phyloP scores from a whole-genome alignment of 2,329 filamentous ascomycete species.

The Claviceps sorghi region DNA sequence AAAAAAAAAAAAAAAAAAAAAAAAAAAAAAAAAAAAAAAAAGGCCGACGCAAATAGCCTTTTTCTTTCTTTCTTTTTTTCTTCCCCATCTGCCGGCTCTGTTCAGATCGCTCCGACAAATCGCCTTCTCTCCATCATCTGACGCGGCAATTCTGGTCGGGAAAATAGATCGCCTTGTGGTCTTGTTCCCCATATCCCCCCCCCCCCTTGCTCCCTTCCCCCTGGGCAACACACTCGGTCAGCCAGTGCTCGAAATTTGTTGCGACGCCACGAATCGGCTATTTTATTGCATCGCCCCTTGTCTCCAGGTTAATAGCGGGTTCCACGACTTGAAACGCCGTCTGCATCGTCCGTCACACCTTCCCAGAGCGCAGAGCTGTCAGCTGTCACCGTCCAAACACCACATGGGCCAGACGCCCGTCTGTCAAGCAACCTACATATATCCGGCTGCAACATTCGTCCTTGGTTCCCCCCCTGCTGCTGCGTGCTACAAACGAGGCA shows the following conservation, averaged over 20 bases:
- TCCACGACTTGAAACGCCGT: conserved; percentile 4
- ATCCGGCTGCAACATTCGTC: background rate
- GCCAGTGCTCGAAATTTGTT: background rate
- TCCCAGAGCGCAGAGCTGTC: background rate
- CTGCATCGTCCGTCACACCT: conserved; percentile 1
- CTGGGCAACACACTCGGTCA: background rate
- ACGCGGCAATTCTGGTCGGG: background rate
- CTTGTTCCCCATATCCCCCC: background rate
- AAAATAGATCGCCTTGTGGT: background rate
- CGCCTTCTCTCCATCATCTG: background rate
- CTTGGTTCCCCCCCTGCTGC: background rate
- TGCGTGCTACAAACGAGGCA: background rate
- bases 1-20: no score
- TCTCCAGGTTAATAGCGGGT: background rate
- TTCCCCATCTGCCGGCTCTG: no score
- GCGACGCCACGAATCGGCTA: conserved; percentile 1
- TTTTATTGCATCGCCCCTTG: background rate
- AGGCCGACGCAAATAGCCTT: no score
- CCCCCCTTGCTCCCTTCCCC: background rate
- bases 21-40: no score
- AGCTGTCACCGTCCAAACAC: background rate
- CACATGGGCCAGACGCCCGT: background rate
- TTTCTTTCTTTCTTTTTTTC: no score
- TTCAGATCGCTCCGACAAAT: background rate
- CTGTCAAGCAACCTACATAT: background rate